phyloP scores from a whole-genome alignment of 768 basidiomycete species.

The Suillus subluteus region DNA sequence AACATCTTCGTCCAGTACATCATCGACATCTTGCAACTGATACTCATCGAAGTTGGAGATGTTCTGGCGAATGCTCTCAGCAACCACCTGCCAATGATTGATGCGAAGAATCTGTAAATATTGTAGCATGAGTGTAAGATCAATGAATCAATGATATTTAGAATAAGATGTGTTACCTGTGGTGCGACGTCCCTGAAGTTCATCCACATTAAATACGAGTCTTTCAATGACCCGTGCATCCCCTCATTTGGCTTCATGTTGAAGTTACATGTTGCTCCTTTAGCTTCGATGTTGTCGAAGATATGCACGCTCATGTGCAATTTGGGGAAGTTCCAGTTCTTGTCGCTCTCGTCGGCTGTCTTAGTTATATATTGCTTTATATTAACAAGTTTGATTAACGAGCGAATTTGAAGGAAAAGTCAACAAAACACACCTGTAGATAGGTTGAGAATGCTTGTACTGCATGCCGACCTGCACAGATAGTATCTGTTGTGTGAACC shows the following conservation, averaged over 20 bases:
- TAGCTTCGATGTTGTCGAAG: conserved; percentile 35
- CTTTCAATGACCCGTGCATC: conserved; percentile 31
- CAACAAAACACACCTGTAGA: conserved; percentile 23
- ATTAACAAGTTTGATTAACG: not conserved
- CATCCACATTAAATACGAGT: conserved; percentile 27
- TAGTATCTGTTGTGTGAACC: conserved; percentile 34
- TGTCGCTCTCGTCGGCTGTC: not conserved
- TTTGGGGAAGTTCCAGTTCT: conserved; percentile 41
- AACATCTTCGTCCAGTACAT: not conserved
- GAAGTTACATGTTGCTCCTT: conserved; percentile 35
- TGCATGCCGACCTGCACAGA: conserved; percentile 24
- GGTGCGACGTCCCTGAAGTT: conserved; percentile 38
- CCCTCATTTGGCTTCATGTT: conserved; percentile 38
- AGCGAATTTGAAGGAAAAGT: too few species aligned
- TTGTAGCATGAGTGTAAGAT: not conserved
- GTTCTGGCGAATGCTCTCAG: not conserved
- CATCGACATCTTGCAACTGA: not conserved
- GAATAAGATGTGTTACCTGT: conserved; percentile 27
- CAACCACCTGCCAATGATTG: not conserved
- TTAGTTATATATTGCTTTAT: conserved; percentile 5
- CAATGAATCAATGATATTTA: not conserved
- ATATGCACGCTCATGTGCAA: conserved; percentile 35
- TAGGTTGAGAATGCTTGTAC: conserved; percentile 20
- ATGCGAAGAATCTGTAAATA: not conserved
- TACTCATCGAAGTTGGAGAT: not conserved